Base-by-base conservation (phyloP, 2,329 filamentous ascomycete genomes). In the Bipolaris cookei region DNA sequence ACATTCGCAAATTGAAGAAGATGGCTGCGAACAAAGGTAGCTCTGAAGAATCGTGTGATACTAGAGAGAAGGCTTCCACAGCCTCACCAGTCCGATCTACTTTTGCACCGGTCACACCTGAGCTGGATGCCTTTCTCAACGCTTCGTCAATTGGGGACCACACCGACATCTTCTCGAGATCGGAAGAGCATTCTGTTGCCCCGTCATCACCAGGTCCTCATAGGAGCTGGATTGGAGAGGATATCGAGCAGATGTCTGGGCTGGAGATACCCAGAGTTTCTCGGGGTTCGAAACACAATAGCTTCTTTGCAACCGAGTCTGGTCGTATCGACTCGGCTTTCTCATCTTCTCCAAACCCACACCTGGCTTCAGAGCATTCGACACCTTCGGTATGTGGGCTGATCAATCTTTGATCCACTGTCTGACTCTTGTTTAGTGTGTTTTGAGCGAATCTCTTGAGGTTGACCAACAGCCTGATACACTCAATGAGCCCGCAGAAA, bases 1-100 rank as follows among this genome's bases (percentile, higher is more conserved):
- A 76, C 34, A 74, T 76, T 52, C 75, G 71, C 53, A 75, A 74
- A 47, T 60, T 75, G 34, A 74, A 74, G 38, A 66, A 59, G 37
- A 61, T 70, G 10, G 69, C 64, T 21, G 51, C 65, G 1, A 65
- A 68, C n/a, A 58, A 69, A 32, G 63, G 66, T 30, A 65, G 49
- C 35, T 67, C 65, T 49, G 67, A 63, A 21, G 64, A 59, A 41
- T 47, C 63, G 8, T 64, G 59, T 48, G 71, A 75, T 14, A 49
- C 69, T 7, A 68, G 68, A 14, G 73, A 71, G 3, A 70, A 72
- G 14, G 65, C 63, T 6, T 73, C 70, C 14, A 59, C 62, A n/a
- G 64, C 65, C n/a, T 72, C 70, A 11, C 67, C 71, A 34, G 58
- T 59, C 21, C 65, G 54, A 8, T 43, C 64, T 8, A 59, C 59